Base-by-base conservation (phyloP, 2,329 filamentous ascomycete genomes). In the Phyllosticta citrichinensis region DNA sequence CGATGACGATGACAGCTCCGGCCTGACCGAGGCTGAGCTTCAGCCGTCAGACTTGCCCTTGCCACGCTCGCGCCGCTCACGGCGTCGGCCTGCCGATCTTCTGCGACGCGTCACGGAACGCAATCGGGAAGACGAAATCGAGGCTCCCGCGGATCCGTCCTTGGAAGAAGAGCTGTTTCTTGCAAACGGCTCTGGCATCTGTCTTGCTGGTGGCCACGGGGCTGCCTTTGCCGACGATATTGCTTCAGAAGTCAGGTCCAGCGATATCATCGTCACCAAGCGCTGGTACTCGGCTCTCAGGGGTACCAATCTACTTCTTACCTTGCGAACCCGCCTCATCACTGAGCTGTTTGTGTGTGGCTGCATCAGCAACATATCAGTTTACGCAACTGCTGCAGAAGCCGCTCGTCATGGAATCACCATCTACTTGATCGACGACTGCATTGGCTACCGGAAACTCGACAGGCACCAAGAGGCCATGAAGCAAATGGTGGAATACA, bases 341-440 rank as follows among this genome's bases (percentile, higher is more conserved):
- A 96, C 91, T 2, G 89, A 97, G 68, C 78, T 99, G 12, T 97
- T 89, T 73, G 83, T 97, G 24, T 95, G 89, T 68, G 94, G 94
- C 22, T 87, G 88, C 53, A 81, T 96, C 56, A 89, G 87, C 52
- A 97, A 97, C 68, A 79, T 95, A 40, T 92, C 91, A 33, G 86
- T 97, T 55, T 91, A 94, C 70, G 93, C 94, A 8, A 97, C 93
- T 0, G 91, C 91, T 3, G 80, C 96, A 64, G 94, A 97, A 69
- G 94, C 93, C 11, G 92, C 90, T 1, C 84, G 88, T 20, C 88
- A 97, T 72, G 94, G 92, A 4, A 86, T 96, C 68, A 80, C 84
- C n/a, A 90, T 97, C 68, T 94, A 88, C 5, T 78, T 97, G 12
- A 78, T 97, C 50, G 87, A 94, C 58, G 91, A 97, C 71, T 97